A percentile compares a stretch with the other conserved stretches of the same genome.
phyloP scores from a whole-genome alignment of 2,329 filamentous ascomycete species.

The Bimuria novae-zelandiae region DNA sequence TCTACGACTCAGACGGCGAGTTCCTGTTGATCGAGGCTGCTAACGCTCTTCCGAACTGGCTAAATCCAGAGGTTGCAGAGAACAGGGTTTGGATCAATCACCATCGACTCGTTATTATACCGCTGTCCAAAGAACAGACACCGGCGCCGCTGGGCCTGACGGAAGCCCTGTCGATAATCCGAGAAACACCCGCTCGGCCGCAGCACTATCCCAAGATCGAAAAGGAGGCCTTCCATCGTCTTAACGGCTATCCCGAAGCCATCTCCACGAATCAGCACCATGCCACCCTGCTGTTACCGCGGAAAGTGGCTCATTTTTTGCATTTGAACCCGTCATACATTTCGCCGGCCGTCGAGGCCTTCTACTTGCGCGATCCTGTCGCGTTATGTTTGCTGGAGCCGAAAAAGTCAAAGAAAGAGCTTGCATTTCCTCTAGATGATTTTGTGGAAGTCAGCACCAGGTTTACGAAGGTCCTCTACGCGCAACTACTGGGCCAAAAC shows the following conservation, averaged over 20 bases:
- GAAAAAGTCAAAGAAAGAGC: constrained; percentile 53
- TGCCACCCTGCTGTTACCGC: constrained; percentile 73
- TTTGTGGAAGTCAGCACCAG: constrained; percentile 77
- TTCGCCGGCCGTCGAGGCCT: constrained; percentile 83
- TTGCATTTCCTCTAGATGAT: constrained; percentile 76
- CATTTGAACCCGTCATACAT: constrained; percentile 76
- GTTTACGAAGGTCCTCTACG: constrained; percentile 89
- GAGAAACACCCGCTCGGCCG: constrained; percentile 60
- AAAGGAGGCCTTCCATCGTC: constrained; percentile 86
- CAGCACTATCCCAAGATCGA: constrained; percentile 77
- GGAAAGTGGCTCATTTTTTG: constrained; percentile 79
- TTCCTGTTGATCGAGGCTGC: constrained; percentile 95
- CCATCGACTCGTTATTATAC: constrained; percentile 75
- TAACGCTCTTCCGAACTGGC: constrained; percentile 82
- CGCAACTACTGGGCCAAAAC: constrained; percentile 84
- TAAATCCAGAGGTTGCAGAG: constrained; percentile 86
- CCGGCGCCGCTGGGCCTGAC: constrained; percentile 59
- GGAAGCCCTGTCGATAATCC: constrained; percentile 68
- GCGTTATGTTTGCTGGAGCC: constrained; percentile 69
- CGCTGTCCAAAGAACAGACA: constrained; percentile 48
- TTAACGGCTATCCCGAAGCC: constrained; percentile 80
- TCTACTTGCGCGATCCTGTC: constrained; percentile 86
- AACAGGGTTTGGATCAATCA: constrained; percentile 88
- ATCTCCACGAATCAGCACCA: constrained; percentile 78
- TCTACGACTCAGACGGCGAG: constrained; percentile 89